Evolutionary conservation across 129 eudicot species (phyloP), one percentile per base, ranked within the genome.

Genomic region (Silybum marianum): DNA sequence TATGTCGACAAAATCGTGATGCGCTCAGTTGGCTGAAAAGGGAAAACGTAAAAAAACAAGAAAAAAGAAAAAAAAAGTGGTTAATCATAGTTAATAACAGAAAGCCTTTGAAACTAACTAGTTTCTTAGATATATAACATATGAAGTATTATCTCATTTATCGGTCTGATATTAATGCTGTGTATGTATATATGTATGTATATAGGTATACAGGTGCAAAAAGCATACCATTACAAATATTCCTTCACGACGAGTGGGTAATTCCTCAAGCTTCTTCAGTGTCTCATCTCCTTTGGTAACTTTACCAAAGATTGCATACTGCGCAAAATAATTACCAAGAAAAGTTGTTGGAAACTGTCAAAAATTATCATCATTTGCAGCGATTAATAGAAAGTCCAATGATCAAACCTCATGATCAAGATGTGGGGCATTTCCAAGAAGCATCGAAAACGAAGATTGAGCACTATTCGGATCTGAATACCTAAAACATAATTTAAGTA

Each of bases 341-440:
- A 68, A 69, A 83, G 32, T 46, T 76, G 14, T 22, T 69, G 54
- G 8, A 72, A 9, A 6, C 48, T 69, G 34, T 80, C 24, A 69
- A 48, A 78, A 39, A 48, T 12, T 25, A 69, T 51, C 42, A 69
- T 51, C 34, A 28, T 19, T 32, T 70, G 46, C 24, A 28, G 18
- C 22, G 24, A 26, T 19, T 24, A 5, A 62, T 62, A 77, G 68
- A 72, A 74, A 89, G 26, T 24, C 70, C 13, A 36, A 83, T 73
- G 72, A 81, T 16, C 84, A 77, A 84, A 93, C 99, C 90, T 91
- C 82, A 25, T 93, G 97, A 87, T 96, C 98, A 87, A 96, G 99
- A 76, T 96, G 99, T 54, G 98, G 97, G n/a, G 99, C 99, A 87
- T 96, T 89, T 84, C 99, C 99, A 63, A 96, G 98, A 84, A 96